phyloP scores from a whole-genome alignment of 108 stramenopile species.

The Bacterosira constricta region DNA sequence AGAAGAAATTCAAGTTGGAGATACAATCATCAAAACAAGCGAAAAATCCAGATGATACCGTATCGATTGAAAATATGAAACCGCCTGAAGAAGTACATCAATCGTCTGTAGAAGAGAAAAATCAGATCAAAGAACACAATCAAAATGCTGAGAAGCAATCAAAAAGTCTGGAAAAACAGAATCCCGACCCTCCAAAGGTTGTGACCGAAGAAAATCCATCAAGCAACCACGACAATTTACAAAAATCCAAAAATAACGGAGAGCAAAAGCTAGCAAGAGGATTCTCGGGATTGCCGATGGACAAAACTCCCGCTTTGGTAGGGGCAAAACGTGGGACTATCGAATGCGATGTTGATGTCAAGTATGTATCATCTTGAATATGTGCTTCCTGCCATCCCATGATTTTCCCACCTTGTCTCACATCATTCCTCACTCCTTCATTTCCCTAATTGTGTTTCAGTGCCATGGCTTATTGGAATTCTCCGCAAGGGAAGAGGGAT shows the following conservation, averaged over 20 bases:
- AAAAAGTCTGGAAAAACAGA: background rate
- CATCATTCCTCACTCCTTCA: background rate
- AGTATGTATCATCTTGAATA: slow-evolving; percentile 4
- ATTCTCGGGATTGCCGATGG: slow-evolving; percentile 73
- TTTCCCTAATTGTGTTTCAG: slow-evolving; percentile 14
- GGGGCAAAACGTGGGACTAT: slow-evolving; percentile 75
- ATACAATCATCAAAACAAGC: background rate
- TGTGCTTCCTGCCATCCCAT: background rate
- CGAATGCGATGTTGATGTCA: slow-evolving; percentile 55
- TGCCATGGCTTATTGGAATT: slow-evolving; percentile 82
- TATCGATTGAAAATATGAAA: too few relatives aligned
- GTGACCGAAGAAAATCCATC: background rate
- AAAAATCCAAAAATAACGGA: background rate
- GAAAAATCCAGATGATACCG: too few relatives aligned
- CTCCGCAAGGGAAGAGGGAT: slow-evolving; percentile 71
- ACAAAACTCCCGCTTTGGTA: slow-evolving; percentile 71
- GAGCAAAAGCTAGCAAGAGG: slow-evolving; percentile 63
- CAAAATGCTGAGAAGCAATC: too few relatives aligned
- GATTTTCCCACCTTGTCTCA: background rate
- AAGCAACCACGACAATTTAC: too few relatives aligned
- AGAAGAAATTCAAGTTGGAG: background rate
- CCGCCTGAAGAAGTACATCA: too few relatives aligned
- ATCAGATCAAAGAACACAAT: too few relatives aligned
- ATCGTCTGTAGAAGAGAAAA: too few relatives aligned
- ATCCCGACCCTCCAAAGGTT: background rate